Evolutionary conservation across 73 alveolate genomes (phyloP), one percentile per base, ranked within the genome.

Genomic region (Paramecium bursaria): DNA sequence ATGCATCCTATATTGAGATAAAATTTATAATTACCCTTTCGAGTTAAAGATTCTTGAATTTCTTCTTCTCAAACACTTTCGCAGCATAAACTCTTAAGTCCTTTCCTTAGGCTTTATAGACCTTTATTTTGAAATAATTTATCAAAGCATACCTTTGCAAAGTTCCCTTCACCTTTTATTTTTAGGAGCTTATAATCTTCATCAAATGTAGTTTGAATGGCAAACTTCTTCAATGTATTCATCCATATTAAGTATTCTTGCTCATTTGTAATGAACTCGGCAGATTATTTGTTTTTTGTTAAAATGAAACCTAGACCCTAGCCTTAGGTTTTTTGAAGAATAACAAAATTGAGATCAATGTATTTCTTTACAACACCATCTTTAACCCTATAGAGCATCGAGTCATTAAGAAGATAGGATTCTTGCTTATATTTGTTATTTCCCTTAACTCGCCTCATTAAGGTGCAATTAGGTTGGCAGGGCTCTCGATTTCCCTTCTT

Each of bases 81-180:
- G 54, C 89, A 6, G 89, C 89, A 55, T 53, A 79, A 11, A 54
- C 85, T 17, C 51, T 39, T 21, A 21, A 39, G 30, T 39, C 82
- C 13, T 47, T 67, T 14, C 82, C 82, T 2, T 21, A 30, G 10
- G 82, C 82, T 21, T 67, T 67, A 57, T 67, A 67, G 46, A 67
- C 82, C 89, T 39, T 33, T 46, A 10, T 27, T 49, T 31, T 19
- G 1, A 17, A 39, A 4, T 10, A 50, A 15, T n/a, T 31, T 35
- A 3, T 55, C 74, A 53, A 27, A 53, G n/a, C 30, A 53, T 53
- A 79, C 89, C 46, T 73, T 61, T 10, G 89, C 89, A 79, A 79
- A 79, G 54, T 79, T 79, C 26, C 89, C 89, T 55, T 79, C 31
- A 19, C 89, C 89, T 51, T 53, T 49, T 7, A 79, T 30, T 50